These are phyloP conservation scores for Hemisphaericaspora nanyangensis DNA, from an alignment of 805 yeast species.

Conservation along the genomic window DNA sequence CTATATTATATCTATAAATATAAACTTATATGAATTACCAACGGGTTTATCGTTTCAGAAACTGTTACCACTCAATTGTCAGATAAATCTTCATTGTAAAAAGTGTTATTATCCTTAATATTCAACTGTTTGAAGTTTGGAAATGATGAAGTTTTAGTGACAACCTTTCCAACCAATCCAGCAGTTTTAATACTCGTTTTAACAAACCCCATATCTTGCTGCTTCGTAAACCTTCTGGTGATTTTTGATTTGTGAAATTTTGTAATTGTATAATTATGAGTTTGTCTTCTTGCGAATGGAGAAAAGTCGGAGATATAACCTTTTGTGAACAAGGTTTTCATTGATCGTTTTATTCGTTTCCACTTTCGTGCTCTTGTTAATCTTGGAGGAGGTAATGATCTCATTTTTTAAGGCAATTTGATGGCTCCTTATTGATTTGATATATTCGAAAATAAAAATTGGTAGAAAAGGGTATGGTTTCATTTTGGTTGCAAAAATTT, in stretches of 20 bases:
- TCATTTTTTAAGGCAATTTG: too few relatives aligned
- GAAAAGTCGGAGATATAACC: conserved; percentile 26
- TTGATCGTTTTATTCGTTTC: conserved; percentile 26
- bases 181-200: conserved; percentile 19
- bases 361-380: conserved; percentile 28
- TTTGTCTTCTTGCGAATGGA: conserved; percentile 11
- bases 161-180: conserved; percentile 18
- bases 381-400: conserved; percentile 37
- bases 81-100: too few relatives aligned
- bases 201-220: conserved; percentile 9
- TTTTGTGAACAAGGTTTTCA: conserved; percentile 22
- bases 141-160: conserved; percentile 13
- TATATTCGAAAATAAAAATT: too few relatives aligned
- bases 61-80: too few relatives aligned
- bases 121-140: conserved; percentile 10
- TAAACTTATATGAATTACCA: too few relatives aligned
- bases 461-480: too few relatives aligned
- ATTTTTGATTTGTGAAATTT: conserved; percentile 23
- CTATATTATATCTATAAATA: too few relatives aligned
- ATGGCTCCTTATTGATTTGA: too few relatives aligned
- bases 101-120: too few relatives aligned
- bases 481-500: too few relatives aligned
- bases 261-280: conserved; percentile 13
- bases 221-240: conserved; percentile 14
- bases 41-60: too few relatives aligned